Percentiles rank a stretch among this genome's conserved stretches.
phyloP scores from a whole-genome alignment of 2,329 filamentous ascomycete genomes.

The Stagonosporopsis vannaccii region DNA sequence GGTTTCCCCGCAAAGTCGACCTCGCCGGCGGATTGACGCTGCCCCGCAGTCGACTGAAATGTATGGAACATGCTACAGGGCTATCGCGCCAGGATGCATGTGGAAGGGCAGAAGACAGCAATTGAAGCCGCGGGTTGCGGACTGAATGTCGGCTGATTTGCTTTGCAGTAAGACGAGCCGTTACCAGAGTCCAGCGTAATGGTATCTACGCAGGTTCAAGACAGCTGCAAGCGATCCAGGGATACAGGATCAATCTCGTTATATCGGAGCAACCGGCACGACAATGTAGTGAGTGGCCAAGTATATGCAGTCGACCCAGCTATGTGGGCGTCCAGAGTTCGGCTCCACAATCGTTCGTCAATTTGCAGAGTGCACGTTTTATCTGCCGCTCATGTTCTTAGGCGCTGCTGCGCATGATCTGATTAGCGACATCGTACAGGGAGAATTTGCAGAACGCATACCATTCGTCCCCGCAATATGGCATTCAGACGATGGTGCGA shows the following conservation, averaged over 20 bases:
- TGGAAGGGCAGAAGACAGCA: conserved; percentile 11
- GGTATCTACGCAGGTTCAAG: conserved; percentile 22
- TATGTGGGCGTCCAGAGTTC: neutral
- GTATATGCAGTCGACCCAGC: conserved; percentile 8
- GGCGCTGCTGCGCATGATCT: conserved; percentile 4
- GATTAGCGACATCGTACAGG: conserved; percentile 7
- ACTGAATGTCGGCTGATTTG: conserved; percentile 14
- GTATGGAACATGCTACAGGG: conserved; percentile 55
- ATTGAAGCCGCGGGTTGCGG: conserved; percentile 19
- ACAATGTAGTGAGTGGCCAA: conserved; percentile 19
- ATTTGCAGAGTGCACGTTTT: conserved; percentile 5
- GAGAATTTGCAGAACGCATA: neutral
- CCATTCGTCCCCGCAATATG: conserved; percentile 17
- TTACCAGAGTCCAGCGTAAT: conserved; percentile 16
- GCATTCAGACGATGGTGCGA: conserved; percentile 2
- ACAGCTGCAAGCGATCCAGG: conserved; percentile 17
- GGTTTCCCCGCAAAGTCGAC: conserved; percentile 47
- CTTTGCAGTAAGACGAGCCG: conserved; percentile 10
- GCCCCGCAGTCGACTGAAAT: conserved; percentile 50
- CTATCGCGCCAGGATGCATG: conserved; percentile 6
- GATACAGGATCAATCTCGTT: conserved; percentile 23
- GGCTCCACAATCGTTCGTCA: conserved; percentile 7
- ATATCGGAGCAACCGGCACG: conserved; percentile 26
- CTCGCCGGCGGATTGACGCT: conserved; percentile 43
- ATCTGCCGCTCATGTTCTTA: conserved; percentile 2